Evolutionary conservation across 2,329 filamentous ascomycete species (phyloP).

Genomic region (Xylaria polymorpha): DNA sequence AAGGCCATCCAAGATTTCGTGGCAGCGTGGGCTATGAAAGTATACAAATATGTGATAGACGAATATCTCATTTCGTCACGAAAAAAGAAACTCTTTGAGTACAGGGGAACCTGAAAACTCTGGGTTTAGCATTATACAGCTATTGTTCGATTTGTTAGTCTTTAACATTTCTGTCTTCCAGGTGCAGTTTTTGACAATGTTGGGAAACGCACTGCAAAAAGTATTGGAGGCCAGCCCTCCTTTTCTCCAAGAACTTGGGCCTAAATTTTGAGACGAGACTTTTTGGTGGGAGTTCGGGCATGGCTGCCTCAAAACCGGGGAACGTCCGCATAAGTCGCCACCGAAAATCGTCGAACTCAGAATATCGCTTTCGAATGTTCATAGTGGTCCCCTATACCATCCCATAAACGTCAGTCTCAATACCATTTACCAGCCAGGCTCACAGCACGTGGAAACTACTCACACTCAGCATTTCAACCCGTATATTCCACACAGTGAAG

Average conservation of each 20-base stretch:
- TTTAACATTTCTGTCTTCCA: neutral
- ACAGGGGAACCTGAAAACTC: constrained; percentile 94
- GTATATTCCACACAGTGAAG: constrained; percentile 95
- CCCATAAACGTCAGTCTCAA: constrained; percentile 21
- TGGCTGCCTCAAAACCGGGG: constrained; percentile 83
- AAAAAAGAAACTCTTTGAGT: constrained; percentile 89
- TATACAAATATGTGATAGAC: neutral
- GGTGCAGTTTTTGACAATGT: neutral
- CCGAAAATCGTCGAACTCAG: constrained; percentile 89
- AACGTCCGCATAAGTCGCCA: constrained; percentile 80
- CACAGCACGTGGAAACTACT: constrained; percentile 52
- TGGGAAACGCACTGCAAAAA: constrained; percentile 82
- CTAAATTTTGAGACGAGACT: constrained; percentile 89
- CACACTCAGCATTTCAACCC: constrained; percentile 85
- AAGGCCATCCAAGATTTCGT: neutral
- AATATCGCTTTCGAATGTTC: constrained; percentile 80
- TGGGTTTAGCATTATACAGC: constrained; percentile 90
- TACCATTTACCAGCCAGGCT: neutral
- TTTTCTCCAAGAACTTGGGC: constrained; percentile 84
- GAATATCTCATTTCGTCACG: constrained; percentile 51
- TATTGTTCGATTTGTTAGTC: constrained; percentile 53
- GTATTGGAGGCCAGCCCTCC: constrained; percentile 85
- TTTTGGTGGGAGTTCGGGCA: constrained; percentile 92
- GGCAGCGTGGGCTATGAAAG: neutral
- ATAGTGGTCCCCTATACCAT: constrained; percentile 67